Percentiles rank a stretch among this genome's conserved stretches.
Conservation (phyloP, 805 yeast species). For the Lachancea fermentati region DNA sequence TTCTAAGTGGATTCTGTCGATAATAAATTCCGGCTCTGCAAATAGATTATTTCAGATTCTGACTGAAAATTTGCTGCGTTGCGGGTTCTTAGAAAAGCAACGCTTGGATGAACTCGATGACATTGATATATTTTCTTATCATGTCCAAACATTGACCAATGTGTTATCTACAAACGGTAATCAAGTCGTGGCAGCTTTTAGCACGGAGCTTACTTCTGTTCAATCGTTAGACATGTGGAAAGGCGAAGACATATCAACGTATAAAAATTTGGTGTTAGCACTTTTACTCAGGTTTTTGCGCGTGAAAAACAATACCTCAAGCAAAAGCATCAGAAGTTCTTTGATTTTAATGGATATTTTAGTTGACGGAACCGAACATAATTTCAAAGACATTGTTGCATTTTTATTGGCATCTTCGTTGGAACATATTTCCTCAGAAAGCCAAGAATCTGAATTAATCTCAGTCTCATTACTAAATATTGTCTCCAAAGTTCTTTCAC, state of each 20-base stretch:
- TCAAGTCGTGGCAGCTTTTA: slow-evolving; percentile 42
- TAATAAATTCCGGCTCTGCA: slow-evolving; percentile 47
- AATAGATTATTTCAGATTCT: slow-evolving; percentile 57
- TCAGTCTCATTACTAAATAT: slow-evolving; percentile 30
- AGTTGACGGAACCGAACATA: slow-evolving; percentile 52
- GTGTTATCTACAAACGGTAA: slow-evolving; percentile 45
- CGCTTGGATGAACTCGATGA: slow-evolving; percentile 47
- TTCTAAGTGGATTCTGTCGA: slow-evolving; percentile 44
- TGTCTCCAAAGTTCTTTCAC: slow-evolving; percentile 27
- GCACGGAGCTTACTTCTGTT: slow-evolving; percentile 53
- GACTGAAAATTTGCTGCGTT: slow-evolving; percentile 47
- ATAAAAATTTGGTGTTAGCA: slow-evolving; percentile 49
- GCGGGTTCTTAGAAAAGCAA: slow-evolving; percentile 31
- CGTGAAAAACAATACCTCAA: slow-evolving; percentile 27
- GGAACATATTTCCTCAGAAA: slow-evolving; percentile 21
- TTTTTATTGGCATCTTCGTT: slow-evolving; percentile 36
- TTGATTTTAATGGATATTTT: slow-evolving; percentile 43
- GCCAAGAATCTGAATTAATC: slow-evolving; percentile 26
- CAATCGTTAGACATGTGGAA: slow-evolving; percentile 32
- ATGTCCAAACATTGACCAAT: slow-evolving; percentile 46
- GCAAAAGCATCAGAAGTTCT: slow-evolving; percentile 38
- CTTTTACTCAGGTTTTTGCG: slow-evolving; percentile 44
- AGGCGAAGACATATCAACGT: slow-evolving; percentile 49
- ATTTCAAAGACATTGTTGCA: slow-evolving; percentile 43
- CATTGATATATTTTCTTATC: slow-evolving; percentile 55